Evolutionary conservation across 495 filamentous ascomycete genomes (phyloP), one percentile per base, ranked within the genome.

Genomic region (Rhypophila decipiens): DNA sequence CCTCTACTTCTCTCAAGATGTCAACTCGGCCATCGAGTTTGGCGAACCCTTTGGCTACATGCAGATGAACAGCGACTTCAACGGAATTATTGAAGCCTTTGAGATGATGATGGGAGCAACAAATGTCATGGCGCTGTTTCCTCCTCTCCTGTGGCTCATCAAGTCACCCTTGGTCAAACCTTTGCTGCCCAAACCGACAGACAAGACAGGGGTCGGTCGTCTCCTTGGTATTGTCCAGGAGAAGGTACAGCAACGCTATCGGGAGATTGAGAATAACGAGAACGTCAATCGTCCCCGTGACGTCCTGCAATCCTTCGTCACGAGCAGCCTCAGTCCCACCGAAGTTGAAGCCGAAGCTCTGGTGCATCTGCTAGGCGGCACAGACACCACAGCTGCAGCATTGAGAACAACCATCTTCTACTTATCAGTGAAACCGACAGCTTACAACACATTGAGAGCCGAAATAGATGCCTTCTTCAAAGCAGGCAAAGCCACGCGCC

Each of bases 21-120:
- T 67, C 2, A 71, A 64, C 42, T 59, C 65, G 2, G 61, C 62
- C 21, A 44, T 73, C 9, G 63, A 64, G 10, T 73, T 69, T 40
- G 64, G 66, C 9, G 51, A 60, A 35, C 47, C 65, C 0, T 69
- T 70, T 42, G 69, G 68, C 31, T 66, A 62, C 39, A 39, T 70
- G 10, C 56, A 51, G 5, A 55, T 38, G 17, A 69, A 77, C 46
- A 47, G 49, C 1, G 74, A 78, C 49, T 56, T 70, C 18, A 19
- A 44, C 37, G 48, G 48, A n/a, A 27, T 51, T 12, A 51, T 56
- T 20, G 36, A 34, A 12, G 40, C 48, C n/a, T 13, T 51, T 7
- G 53, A 51, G 17, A 27, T 21, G 2, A 51, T 52, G 44, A 12
- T 51, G 7, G 24, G 36, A 5, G 33, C 45, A 1, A 42, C 29